Evolutionary conservation across 1,139 yeast species (phyloP).

Genomic region (Tardiomyces depauwii): DNA sequence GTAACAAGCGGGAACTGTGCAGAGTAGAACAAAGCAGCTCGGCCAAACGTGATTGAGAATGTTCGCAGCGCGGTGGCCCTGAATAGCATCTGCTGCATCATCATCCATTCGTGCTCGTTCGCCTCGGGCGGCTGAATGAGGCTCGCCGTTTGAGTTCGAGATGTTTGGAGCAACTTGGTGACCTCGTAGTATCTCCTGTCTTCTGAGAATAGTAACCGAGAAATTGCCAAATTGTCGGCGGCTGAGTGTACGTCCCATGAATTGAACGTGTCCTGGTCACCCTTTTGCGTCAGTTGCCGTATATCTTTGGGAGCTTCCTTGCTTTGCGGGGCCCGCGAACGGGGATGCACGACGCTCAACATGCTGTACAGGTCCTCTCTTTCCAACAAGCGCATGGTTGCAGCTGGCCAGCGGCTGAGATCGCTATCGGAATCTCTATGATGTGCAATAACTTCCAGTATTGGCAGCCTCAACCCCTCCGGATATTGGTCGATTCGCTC

Average conservation of each 20-base stretch:
- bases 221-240: constrained; percentile 53
- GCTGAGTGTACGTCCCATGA: constrained; percentile 64
- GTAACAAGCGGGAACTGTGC: constrained; percentile 72
- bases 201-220: constrained; percentile 58
- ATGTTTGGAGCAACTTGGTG: constrained; percentile 57
- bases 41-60: constrained; percentile 63
- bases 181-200: constrained; percentile 79
- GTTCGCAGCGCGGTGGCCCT: constrained; percentile 59
- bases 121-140: constrained; percentile 29
- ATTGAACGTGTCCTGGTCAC: constrained; percentile 37
- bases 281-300: constrained; percentile 35
- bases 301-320: constrained; percentile 30
- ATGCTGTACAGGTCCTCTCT: not conserved
- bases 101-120: constrained; percentile 48
- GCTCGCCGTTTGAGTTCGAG: constrained; percentile 42
- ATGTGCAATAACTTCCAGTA: constrained; percentile 34
- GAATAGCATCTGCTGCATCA: constrained; percentile 54
- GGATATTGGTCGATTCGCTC: constrained; percentile 61
- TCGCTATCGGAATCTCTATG: constrained; percentile 46
- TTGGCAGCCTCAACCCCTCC: constrained; percentile 54
- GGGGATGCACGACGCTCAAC: not conserved
- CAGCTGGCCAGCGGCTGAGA: not conserved
- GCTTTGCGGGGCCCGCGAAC: constrained; percentile 2
- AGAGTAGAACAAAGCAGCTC: constrained; percentile 61
- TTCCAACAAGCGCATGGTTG: not conserved